Percentiles rank a stretch among this genome's conserved stretches.
Conservation (phyloP, 2,329 filamentous ascomycete species). For the Hirsutella rhossiliensis region DNA sequence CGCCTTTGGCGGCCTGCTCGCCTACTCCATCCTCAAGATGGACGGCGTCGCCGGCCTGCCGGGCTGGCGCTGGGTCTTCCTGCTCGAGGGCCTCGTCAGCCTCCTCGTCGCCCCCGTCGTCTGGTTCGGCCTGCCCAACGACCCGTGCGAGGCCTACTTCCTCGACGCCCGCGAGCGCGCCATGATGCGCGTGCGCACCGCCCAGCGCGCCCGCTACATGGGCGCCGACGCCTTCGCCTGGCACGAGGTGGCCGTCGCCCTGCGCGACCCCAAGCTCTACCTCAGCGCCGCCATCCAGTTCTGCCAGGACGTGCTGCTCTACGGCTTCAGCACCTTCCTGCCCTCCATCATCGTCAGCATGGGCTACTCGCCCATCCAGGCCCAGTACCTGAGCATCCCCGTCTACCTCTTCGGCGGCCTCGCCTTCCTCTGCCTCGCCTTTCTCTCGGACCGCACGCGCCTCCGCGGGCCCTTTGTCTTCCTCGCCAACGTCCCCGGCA, state of each 20-base stretch:
- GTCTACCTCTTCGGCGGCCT: constrained; percentile 39
- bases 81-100: constrained; percentile 36
- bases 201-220: constrained; percentile 33
- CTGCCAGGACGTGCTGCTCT: constrained; percentile 38
- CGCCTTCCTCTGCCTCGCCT: constrained; percentile 31
- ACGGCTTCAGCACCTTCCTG: constrained; percentile 46
- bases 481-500: constrained; percentile 34
- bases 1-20: constrained; percentile 26
- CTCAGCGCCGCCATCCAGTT: constrained; percentile 34
- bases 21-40: constrained; percentile 36
- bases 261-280: constrained; percentile 38
- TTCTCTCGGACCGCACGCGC: constrained; percentile 29
- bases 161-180: constrained; percentile 32
- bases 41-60: constrained; percentile 29
- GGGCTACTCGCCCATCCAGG: constrained; percentile 36
- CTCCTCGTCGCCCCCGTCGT: constrained; percentile 27
- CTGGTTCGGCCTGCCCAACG: constrained; percentile 34
- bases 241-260: constrained; percentile 33
- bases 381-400: constrained; percentile 42
- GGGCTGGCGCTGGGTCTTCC: constrained; percentile 38
- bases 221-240: constrained; percentile 35
- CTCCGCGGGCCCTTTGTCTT: constrained; percentile 38
- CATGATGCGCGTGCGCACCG: constrained; percentile 35
- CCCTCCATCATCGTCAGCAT: constrained; percentile 41
- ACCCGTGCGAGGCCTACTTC: constrained; percentile 34